Base-by-base conservation (phyloP, 2,329 filamentous ascomycete genomes). In the Apiospora saccharicola region DNA sequence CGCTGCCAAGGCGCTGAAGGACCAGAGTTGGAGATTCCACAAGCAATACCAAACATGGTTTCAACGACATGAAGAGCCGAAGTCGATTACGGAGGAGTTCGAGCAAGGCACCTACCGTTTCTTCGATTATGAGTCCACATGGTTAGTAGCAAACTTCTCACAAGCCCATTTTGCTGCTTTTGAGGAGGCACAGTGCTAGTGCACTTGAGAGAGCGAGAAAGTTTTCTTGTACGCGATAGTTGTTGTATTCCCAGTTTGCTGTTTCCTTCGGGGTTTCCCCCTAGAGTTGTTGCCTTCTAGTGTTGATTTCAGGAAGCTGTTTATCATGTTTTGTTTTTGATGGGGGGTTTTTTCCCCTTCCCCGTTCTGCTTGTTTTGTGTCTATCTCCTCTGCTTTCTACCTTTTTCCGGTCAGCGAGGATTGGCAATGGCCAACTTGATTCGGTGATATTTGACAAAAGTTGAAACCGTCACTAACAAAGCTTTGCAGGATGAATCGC, bases 31-130 rank as follows among this genome's bases (percentile, higher is more conserved):
- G 96, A 90, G 96, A 72, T 99, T 99, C 82, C 96, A 99, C 85
- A 99, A 99, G 87, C 96, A 98, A 83, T 99, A 99, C 81, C 96
- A 98, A 83, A 99, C 96, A 1, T 99, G 96, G 96, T 99, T 99
- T 80, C 96, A 99, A 83, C 90, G 96, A 70, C 96, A 99, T 77
- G 96, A 99, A 81, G 96, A 99, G 85, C 96, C 96, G 24, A 99
- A 99, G 87, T 95, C 92, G 78, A 99, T 99, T 80, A 98, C 96
- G 0, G 96, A 99, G 83, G 96, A 99, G 84, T 98, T 94, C 80
- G 96, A 99, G 85, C 96, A 99, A 84, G 96, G 96, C 75, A 99
- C 96, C 34, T 99, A 99, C 86, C 92, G 96, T 69, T 99, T 99
- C 87, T 99, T 99, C 83, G 96, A 99, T 84, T 99, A 99, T 81